phyloP scores from a whole-genome alignment of 805 yeast species.

The Teunomyces kruisii region DNA sequence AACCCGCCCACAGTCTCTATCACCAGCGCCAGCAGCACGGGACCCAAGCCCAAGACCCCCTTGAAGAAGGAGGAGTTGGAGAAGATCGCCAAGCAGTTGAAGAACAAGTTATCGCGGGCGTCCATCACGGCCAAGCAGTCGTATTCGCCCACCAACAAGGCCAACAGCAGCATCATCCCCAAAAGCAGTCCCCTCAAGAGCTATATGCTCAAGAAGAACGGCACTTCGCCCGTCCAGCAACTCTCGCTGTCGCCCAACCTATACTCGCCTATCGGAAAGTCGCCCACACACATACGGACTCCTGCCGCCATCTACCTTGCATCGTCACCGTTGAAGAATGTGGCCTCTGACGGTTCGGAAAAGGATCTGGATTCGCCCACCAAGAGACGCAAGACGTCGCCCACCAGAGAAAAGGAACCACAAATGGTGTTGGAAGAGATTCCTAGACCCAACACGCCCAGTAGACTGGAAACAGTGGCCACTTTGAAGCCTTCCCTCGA shows the following conservation, averaged over 20 bases:
- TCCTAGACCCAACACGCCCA: constrained; percentile 27
- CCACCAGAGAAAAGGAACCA: constrained; percentile 7
- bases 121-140: constrained; percentile 44
- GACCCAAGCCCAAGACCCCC: constrained; percentile 30
- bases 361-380: constrained; percentile 32
- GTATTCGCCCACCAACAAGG: constrained; percentile 15
- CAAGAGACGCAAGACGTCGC: constrained; percentile 18
- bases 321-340: constrained; percentile 34
- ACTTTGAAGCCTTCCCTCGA: constrained; percentile 13
- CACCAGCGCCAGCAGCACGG: constrained; percentile 3
- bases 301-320: constrained; percentile 34
- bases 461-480: constrained; percentile 12
- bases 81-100: constrained; percentile 43
- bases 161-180: constrained; percentile 13
- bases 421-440: constrained; percentile 33
- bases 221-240: constrained; percentile 17
- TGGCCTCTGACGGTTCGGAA: constrained; percentile 13
- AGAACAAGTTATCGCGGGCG: constrained; percentile 41
- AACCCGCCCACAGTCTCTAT: constrained; percentile 3
- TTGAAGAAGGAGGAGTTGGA: constrained; percentile 45
- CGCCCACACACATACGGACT: constrained; percentile 40
- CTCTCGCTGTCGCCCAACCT: constrained; percentile 32
- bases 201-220: constrained; percentile 25
- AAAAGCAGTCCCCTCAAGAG: constrained; percentile 32
- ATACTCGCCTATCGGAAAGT: constrained; percentile 39